Percentiles rank a stretch among this genome's conserved stretches.
These are phyloP conservation scores for Brassica napus DNA, from an alignment of 345 rosid genomes.

Conservation along the genomic window DNA sequence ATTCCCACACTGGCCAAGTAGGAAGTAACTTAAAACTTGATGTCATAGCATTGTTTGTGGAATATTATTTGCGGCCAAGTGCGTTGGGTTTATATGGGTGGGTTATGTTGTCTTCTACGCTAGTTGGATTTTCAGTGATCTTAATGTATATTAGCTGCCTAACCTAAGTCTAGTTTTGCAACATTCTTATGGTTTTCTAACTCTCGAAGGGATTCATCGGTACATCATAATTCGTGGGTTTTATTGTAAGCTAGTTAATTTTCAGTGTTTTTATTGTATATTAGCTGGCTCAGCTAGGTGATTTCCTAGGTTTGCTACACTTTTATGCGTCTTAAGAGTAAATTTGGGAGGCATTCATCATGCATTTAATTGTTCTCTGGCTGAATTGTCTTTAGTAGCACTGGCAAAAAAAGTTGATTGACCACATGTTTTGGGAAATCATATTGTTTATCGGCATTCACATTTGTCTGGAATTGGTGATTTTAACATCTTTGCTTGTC, in stretches of 20 bases:
- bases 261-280: conserved; percentile 12
- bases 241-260: background rate
- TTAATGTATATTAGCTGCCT: background rate
- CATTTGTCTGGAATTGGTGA: conserved; percentile 7
- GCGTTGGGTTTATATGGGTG: conserved; percentile 5
- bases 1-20: conserved; percentile 1
- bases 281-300: conserved; percentile 2
- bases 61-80: conserved; percentile 6
- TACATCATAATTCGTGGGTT: conserved; percentile 1
- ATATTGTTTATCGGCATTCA: conserved; percentile 17
- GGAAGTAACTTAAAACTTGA: conserved; percentile 12
- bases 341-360: conserved; percentile 5
- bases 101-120: background rate
- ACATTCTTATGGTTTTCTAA: background rate
- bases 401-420: background rate
- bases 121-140: conserved; percentile 7
- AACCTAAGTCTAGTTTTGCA: background rate
- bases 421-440: conserved; percentile 11
- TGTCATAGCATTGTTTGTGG: conserved; percentile 19
- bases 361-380: conserved; percentile 1
- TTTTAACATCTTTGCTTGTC: conserved; percentile 12
- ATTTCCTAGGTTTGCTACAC: background rate
- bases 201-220: background rate
- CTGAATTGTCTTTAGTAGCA: conserved; percentile 2
- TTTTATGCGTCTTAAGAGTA: background rate